A percentile compares a stretch with the other conserved stretches of the same genome.
Evolutionary conservation across 208 protist genomes (phyloP).

Genomic region (Wallacemonas sp.): DNA sequence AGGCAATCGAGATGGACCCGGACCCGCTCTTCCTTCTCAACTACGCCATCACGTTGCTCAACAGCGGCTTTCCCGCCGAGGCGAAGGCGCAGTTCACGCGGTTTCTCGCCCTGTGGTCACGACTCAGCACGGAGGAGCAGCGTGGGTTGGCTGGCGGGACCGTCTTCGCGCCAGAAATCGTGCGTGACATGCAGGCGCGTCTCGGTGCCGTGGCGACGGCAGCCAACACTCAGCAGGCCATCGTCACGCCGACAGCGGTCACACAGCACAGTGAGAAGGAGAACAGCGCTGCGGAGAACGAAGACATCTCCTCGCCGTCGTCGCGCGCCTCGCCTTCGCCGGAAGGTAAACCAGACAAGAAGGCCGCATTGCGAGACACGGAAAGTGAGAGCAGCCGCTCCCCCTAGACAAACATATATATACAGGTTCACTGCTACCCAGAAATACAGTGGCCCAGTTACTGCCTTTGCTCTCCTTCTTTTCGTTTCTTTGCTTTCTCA

Average conservation of each 20-base stretch:
- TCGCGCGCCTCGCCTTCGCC: not conserved
- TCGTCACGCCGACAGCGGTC: too few species aligned
- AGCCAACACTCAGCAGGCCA: too few species aligned
- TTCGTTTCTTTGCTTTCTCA: not conserved
- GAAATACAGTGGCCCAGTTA: too few species aligned
- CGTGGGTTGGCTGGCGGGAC: constrained; percentile 24
- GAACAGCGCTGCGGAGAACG: too few species aligned
- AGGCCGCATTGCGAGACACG: not conserved
- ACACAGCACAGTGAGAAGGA: too few species aligned
- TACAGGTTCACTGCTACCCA: too few species aligned
- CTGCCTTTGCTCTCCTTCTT: not conserved
- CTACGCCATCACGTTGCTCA: constrained; percentile 89
- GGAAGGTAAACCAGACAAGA: too few species aligned
- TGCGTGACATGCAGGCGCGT: not conserved
- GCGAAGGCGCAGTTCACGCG: constrained; percentile 42
- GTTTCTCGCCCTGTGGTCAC: constrained; percentile 47
- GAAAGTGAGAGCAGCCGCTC: not conserved
- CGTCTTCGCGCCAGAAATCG: constrained; percentile 1
- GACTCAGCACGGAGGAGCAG: constrained; percentile 20
- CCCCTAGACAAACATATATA: too few species aligned
- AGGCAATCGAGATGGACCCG: constrained; percentile 82
- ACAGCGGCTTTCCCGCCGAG: constrained; percentile 41
- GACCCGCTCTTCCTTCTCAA: constrained; percentile 90
- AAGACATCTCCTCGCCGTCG: not conserved
- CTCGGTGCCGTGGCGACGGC: not conserved